Conservation (phyloP, 805 yeast genomes). For the Barnettozyma siamensis region DNA sequence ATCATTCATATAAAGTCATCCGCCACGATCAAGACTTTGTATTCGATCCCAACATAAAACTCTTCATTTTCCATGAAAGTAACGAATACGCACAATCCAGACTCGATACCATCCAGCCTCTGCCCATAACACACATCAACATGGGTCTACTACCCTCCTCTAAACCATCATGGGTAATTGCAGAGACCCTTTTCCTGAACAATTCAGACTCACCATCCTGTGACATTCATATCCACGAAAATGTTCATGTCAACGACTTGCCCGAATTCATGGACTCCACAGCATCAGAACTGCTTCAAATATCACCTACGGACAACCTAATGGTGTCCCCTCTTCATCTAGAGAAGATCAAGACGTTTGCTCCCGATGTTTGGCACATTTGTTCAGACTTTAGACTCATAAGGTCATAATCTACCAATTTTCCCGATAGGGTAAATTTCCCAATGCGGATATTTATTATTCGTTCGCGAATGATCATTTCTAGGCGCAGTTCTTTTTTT, state of each 20-base stretch:
- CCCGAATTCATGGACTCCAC: conserved; percentile 14
- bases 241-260: conserved; percentile 45
- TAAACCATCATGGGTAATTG: conserved; percentile 50
- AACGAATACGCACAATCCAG: conserved; percentile 48
- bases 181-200: conserved; percentile 26
- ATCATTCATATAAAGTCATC: conserved; percentile 34
- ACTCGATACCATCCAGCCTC: conserved; percentile 22
- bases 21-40: conserved; percentile 27
- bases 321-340: conserved; percentile 30
- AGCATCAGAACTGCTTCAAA: conserved; percentile 1
- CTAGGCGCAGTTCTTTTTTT: not conserved
- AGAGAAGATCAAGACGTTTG: conserved; percentile 75
- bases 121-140: conserved; percentile 52
- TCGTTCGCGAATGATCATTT: not conserved
- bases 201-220: conserved; percentile 4
- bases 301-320: conserved; percentile 3
- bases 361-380: conserved; percentile 82
- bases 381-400: conserved; percentile 38
- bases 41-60: conserved; percentile 18
- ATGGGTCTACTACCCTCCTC: conserved; percentile 77
- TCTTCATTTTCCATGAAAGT: conserved; percentile 53
- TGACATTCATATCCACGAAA: conserved; percentile 68
- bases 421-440: not conserved
- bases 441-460: not conserved
- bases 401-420: not conserved